Percentiles rank a stretch among this genome's conserved stretches.
phyloP scores from a whole-genome alignment of 768 basidiomycete genomes.

The Ramaria sp. region DNA sequence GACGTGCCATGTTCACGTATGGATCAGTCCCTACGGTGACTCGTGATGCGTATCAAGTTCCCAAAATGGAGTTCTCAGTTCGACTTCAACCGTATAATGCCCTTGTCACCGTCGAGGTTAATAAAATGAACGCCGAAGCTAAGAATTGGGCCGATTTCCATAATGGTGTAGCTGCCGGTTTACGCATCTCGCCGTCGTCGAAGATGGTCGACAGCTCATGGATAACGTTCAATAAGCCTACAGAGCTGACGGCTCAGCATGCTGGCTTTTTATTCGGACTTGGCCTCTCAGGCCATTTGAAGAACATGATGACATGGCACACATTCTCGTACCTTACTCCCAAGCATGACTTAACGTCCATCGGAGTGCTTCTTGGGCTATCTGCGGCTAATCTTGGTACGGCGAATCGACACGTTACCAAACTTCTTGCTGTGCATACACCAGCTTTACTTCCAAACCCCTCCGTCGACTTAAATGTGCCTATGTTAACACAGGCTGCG shows the following conservation, averaged over 20 bases:
- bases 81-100: constrained; percentile 66
- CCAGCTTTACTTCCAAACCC: constrained; percentile 86
- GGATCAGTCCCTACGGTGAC: constrained; percentile 68
- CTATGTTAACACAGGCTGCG: constrained; percentile 81
- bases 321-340: constrained; percentile 92
- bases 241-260: constrained; percentile 83
- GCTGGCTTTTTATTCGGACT: constrained; percentile 94
- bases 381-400: constrained; percentile 84
- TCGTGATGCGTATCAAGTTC: constrained; percentile 68
- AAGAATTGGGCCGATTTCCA: constrained; percentile 95
- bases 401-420: constrained; percentile 79
- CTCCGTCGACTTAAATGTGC: constrained; percentile 80
- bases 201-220: constrained; percentile 81
- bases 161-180: constrained; percentile 87
- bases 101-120: constrained; percentile 52
- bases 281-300: constrained; percentile 85
- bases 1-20: constrained; percentile 85
- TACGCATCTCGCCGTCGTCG: constrained; percentile 72
- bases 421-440: constrained; percentile 84
- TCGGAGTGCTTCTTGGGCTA: constrained; percentile 88
- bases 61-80: constrained; percentile 68
- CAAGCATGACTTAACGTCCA: constrained; percentile 91
- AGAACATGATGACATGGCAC: constrained; percentile 87
- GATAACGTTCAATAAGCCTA: constrained; percentile 93
- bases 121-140: constrained; percentile 64